These are phyloP conservation scores for Patellifolia procumbens DNA, from an alignment of 179 eudicot genomes.

Conservation along the genomic window DNA sequence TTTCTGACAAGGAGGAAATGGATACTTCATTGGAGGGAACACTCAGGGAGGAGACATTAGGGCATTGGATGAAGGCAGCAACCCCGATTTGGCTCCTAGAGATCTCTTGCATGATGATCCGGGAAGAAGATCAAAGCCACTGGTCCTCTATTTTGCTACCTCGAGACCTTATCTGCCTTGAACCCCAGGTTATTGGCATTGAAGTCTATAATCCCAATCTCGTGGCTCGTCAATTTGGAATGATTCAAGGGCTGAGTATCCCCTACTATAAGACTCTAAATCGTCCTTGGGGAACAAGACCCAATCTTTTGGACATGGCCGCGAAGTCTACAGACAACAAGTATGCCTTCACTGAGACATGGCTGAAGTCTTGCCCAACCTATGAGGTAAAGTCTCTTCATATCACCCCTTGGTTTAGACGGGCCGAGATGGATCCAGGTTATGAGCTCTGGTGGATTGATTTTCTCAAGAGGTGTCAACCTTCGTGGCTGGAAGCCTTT, in stretches of 20 bases:
- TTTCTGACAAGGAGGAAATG: conserved; percentile 18
- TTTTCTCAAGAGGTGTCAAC: conserved; percentile 23
- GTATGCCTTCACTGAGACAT: conserved; percentile 19
- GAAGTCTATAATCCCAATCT: conserved; percentile 33
- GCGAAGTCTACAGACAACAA: conserved; percentile 22
- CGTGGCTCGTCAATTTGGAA: conserved; percentile 34
- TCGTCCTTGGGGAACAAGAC: conserved; percentile 35
- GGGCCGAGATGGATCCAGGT: conserved; percentile 29
- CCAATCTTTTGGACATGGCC: conserved; percentile 25
- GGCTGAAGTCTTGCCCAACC: conserved; percentile 24
- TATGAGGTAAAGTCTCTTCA: conserved; percentile 17
- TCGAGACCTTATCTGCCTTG: conserved; percentile 31
- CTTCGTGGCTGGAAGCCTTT: conserved; percentile 26
- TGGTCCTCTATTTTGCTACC: conserved; percentile 26
- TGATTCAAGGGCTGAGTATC: conserved; percentile 31
- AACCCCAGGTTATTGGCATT: conserved; percentile 30
- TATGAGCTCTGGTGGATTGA: conserved; percentile 31
- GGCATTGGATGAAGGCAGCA: conserved; percentile 31
- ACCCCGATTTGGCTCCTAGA: conserved; percentile 28
- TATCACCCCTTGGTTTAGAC: conserved; percentile 28
- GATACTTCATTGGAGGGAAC: conserved; percentile 15
- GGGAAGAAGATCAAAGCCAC: conserved; percentile 19
- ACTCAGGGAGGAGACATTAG: conserved; percentile 18
- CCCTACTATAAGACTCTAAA: conserved; percentile 29
- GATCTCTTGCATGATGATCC: conserved; percentile 17